Evolutionary conservation across 2,329 filamentous ascomycete species (phyloP), one percentile per base, ranked within the genome.

Genomic region (Diaporthe nobilis): DNA sequence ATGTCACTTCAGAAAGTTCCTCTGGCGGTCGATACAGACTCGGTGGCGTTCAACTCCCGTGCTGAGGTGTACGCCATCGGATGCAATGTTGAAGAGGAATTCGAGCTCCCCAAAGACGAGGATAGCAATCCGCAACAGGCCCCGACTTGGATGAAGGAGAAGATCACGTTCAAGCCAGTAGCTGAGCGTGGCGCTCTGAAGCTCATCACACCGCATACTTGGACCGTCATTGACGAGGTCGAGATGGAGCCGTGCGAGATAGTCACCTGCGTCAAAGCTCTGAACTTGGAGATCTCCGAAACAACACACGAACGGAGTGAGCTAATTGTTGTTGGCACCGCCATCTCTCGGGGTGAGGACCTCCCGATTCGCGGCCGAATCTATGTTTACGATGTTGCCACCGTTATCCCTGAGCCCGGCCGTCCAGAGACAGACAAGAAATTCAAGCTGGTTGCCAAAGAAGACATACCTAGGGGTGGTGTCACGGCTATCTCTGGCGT

Each of bases 281-380:
- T 98, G 53, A 93, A 94, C 73, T 90, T 99, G 20, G 97, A 98
- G 83, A 89, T 98, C 10, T 98, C 96, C 0, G 97, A 99, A 84
- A 92, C 93, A 47, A 98, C 95, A 0, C 95, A 97, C 81, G 94
- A 98, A 82, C 92, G 95, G 22, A 94, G 92, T 80, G 93, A 94
- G 81, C 89, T 98, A 63, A 90, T 99, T 70, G 92, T 93, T 0
- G 93, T 98, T 1, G 97, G 96, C 20, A 98, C 96, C 0, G 93
- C 95, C 1, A 90, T 97, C 37, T 90, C 93, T n/a, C 93, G 93
- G 76, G 97, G 97, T 55, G 97, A 99, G 84, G 97, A 98, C 81
- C 90, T 98, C 74, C 93, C 96, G 0, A 93, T 95, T 0, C 92
- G 94, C 61, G 97, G 97, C 3, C 91, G 93, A 55, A 91, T 99